Percentiles rank a stretch among this genome's conserved stretches.
Evolutionary conservation across 2,329 filamentous ascomycete genomes (phyloP).

Genomic region (Aspergillus sergii): DNA sequence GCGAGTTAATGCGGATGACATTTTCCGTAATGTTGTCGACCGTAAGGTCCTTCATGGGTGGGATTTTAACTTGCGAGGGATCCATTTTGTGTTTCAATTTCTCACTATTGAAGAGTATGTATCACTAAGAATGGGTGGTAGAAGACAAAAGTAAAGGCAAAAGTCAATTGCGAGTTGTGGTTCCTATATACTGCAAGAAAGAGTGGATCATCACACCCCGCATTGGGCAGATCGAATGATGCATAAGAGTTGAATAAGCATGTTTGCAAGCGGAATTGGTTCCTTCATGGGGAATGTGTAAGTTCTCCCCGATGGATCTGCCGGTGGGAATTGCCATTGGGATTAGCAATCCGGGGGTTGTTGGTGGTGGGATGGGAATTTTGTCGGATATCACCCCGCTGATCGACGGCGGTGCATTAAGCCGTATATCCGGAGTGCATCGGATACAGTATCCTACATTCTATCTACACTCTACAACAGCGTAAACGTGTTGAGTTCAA

Average conservation of each 20-base stretch:
- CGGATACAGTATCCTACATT: neutral
- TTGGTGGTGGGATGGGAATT: neutral
- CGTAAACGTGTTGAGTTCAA: accelerated
- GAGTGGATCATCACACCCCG: conserved; percentile 2
- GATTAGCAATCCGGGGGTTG: neutral
- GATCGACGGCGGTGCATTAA: neutral
- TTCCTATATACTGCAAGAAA: neutral
- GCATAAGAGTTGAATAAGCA: conserved; percentile 11
- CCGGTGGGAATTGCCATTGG: neutral
- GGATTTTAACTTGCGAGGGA: conserved; percentile 45
- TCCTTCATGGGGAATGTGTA: neutral
- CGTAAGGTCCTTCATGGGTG: conserved; percentile 67
- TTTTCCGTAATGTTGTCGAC: conserved; percentile 82
- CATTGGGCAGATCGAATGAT: conserved; percentile 3
- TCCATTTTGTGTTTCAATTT: conserved; percentile 35
- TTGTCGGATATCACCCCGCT: neutral
- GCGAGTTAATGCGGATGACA: conserved; percentile 72
- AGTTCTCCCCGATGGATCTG: neutral
- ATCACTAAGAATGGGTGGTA: neutral
- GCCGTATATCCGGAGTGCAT: neutral
- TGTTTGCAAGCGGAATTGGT: neutral
- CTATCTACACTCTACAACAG: neutral
- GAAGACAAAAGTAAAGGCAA: too few species aligned
- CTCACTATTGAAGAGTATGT: neutral
- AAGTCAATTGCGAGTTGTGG: neutral